phyloP scores from a whole-genome alignment of 1,284 basidiomycete species.

The Somion occarium region DNA sequence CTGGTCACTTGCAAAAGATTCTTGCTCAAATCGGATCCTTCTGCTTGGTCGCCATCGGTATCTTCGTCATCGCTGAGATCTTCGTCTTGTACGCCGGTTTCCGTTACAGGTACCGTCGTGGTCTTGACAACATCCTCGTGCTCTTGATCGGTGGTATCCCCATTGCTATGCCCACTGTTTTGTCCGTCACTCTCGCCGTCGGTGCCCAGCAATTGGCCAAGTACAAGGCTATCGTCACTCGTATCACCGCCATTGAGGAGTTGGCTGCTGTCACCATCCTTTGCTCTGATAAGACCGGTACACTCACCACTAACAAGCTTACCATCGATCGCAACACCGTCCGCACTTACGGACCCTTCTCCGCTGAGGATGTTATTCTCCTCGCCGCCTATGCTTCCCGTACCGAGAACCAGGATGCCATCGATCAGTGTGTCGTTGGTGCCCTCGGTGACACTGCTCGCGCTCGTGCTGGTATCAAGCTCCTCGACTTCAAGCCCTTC shows the following conservation, averaged over 20 bases:
- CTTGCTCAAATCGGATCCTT: constrained; percentile 94
- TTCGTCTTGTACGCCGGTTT: constrained; percentile 85
- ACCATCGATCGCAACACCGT: constrained; percentile 94
- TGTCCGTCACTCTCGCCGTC: constrained; percentile 95
- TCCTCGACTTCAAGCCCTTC: constrained; percentile 99
- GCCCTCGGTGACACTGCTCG: constrained; percentile 70
- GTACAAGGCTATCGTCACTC: constrained; percentile 97
- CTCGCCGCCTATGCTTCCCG: constrained; percentile 94
- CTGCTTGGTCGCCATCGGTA: constrained; percentile 91
- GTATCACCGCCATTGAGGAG: constrained; percentile 97
- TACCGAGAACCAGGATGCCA: constrained; percentile 98
- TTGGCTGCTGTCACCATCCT: constrained; percentile 95
- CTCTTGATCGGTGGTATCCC: constrained; percentile 98
- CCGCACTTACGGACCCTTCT: constrained; percentile 88
- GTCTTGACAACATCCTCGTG: constrained; percentile 95
- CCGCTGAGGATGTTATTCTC: constrained; percentile 86
- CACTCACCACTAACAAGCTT: constrained; percentile 97
- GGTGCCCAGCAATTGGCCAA: constrained; percentile 97
- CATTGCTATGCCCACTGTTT: constrained; percentile 96
- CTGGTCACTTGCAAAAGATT: constrained; percentile 97
- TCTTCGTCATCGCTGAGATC: constrained; percentile 90
- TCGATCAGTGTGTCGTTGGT: constrained; percentile 84
- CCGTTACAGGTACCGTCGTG: constrained; percentile 86
- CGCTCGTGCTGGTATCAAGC: constrained; percentile 90
- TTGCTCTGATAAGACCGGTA: constrained; percentile 97